Evolutionary conservation across 2,329 filamentous ascomycete species (phyloP).

Genomic region (Colletotrichum tropicicola): DNA sequence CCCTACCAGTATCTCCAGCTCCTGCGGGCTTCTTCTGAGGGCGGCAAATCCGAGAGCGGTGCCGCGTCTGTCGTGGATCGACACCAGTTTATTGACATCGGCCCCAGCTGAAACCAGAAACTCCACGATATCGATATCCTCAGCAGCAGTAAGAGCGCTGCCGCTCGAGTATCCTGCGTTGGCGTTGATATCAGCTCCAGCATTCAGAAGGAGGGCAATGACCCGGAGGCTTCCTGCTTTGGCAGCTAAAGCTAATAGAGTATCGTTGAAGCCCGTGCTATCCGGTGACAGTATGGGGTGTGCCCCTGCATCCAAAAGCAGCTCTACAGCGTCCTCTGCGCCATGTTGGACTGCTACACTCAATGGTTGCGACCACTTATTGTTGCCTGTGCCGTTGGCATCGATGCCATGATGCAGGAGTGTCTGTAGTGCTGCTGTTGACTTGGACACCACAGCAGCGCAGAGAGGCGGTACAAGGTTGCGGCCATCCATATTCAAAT

Average conservation of each 20-base stretch:
- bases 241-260: background rate
- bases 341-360: background rate
- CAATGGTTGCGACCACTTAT: background rate
- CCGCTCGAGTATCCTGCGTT: background rate
- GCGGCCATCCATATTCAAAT: background rate
- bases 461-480: background rate
- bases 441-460: background rate
- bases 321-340: background rate
- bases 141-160: background rate
- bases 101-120: background rate
- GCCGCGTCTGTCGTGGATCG: too few species aligned
- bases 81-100: background rate
- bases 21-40: too few species aligned
- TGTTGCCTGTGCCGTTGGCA: background rate
- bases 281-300: background rate
- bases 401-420: background rate
- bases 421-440: background rate
- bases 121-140: background rate
- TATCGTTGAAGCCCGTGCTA: background rate
- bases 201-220: background rate
- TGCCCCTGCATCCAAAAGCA: background rate
- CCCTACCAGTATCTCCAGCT: too few species aligned
- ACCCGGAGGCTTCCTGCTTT: fast-evolving
- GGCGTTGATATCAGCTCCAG: background rate
- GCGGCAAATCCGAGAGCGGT: too few species aligned